Percentiles rank a stretch among this genome's conserved stretches.
These are phyloP conservation scores for Fusarium palustre DNA, from an alignment of 2,329 filamentous ascomycete genomes.

Conservation along the genomic window DNA sequence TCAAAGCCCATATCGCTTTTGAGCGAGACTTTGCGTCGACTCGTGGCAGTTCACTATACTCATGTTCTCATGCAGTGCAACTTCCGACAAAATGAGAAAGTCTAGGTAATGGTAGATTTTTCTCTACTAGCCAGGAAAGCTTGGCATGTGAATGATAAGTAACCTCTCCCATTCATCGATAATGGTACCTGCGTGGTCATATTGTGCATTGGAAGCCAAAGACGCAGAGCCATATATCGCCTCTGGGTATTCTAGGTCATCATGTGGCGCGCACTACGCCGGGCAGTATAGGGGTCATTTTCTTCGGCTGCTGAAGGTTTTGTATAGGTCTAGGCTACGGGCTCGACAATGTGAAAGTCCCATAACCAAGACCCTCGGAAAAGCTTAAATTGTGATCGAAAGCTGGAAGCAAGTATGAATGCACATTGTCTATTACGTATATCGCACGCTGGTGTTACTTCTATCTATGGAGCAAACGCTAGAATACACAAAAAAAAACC, in stretches of 20 bases:
- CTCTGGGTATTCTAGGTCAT: neutral
- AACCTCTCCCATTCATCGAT: neutral
- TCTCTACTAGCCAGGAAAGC: too few species aligned
- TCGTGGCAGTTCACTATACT: neutral
- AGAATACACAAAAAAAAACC: constrained; percentile 6
- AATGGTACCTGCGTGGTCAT: neutral
- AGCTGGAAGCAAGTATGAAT: neutral
- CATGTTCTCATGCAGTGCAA: neutral
- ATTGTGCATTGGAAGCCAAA: too few species aligned
- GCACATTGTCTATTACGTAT: constrained; percentile 1
- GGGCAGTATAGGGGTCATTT: neutral
- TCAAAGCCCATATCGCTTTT: neutral
- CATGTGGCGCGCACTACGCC: neutral
- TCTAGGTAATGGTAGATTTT: neutral
- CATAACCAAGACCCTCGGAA: too few species aligned
- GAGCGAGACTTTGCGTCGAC: neutral
- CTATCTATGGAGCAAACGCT: constrained; percentile 12
- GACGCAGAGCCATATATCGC: neutral
- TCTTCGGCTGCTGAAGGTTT: neutral
- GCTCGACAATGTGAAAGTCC: neutral
- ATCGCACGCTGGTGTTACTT: neutral
- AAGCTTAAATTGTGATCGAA: neutral
- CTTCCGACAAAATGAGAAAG: neutral
- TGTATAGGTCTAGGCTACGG: too few species aligned
- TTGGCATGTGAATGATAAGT: too few species aligned